These are phyloP conservation scores for Neospora caninum DNA, from an alignment of 169 alveolate genomes.

Conservation along the genomic window DNA sequence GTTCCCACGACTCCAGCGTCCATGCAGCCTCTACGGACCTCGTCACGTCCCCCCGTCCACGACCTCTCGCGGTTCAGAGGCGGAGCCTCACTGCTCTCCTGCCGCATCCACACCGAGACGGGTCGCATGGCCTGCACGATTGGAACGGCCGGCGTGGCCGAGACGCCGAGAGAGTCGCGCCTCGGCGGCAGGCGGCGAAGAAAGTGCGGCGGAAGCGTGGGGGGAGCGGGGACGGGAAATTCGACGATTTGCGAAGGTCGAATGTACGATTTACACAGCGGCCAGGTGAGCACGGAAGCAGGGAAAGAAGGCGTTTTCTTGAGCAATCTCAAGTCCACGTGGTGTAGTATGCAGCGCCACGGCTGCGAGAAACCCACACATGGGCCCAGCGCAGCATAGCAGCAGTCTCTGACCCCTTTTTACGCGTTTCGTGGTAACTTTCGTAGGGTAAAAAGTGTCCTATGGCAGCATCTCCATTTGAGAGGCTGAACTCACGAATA, in stretches of 20 bases:
- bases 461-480: no score
- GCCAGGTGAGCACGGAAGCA: background rate
- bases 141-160: background rate
- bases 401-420: no score
- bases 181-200: background rate
- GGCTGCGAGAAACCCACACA: no score
- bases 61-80: background rate
- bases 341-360: no score
- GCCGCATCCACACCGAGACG: constrained; percentile 12
- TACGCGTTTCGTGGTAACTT: no score
- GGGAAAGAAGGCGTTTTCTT: no score
- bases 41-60: background rate
- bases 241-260: background rate
- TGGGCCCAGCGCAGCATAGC: no score
- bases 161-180: background rate
- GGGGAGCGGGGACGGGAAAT: background rate
- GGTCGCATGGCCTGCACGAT: background rate
- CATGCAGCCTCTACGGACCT: background rate
- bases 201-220: background rate
- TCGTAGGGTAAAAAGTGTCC: no score
- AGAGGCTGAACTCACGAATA: no score
- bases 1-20: background rate
- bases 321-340: no score
- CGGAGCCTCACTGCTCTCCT: background rate
- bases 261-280: background rate